Conservation (phyloP, 2,329 filamentous ascomycete species). For the Elsinoe ampelina region DNA sequence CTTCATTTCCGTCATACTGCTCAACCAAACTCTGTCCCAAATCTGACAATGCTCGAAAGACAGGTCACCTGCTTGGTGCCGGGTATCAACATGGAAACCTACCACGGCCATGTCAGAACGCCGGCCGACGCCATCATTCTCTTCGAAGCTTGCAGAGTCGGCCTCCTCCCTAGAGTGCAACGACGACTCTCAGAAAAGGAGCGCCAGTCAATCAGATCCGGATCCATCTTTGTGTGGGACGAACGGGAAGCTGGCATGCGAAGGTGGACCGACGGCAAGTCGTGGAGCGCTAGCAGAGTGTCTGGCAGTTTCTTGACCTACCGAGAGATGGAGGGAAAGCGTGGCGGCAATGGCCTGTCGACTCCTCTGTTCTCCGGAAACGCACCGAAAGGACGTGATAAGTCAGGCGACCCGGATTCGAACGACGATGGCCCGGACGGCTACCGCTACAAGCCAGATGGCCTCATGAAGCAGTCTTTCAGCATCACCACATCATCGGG, state of each 20-base stretch:
- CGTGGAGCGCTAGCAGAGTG: conserved; percentile 95
- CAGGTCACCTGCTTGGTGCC: conserved; percentile 13
- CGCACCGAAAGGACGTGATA: conserved; percentile 53
- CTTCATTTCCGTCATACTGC: not conserved
- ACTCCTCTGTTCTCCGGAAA: conserved; percentile 30
- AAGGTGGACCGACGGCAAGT: conserved; percentile 97
- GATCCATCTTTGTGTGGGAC: conserved; percentile 99
- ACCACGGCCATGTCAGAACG: conserved; percentile 89
- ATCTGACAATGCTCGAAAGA: conserved; percentile 14
- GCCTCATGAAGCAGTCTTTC: conserved; percentile 98
- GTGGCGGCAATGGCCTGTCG: conserved; percentile 64
- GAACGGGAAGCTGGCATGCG: conserved; percentile 97
- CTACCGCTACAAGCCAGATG: conserved; percentile 90
- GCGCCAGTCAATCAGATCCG: conserved; percentile 87
- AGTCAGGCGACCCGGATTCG: conserved; percentile 73
- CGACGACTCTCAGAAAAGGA: conserved; percentile 92
- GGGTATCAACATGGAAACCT: conserved; percentile 70
- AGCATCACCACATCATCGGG: conserved; percentile 88
- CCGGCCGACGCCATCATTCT: conserved; percentile 93
- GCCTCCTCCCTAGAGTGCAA: conserved; percentile 83
- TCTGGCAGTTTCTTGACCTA: conserved; percentile 97
- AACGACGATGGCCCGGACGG: conserved; percentile 72
- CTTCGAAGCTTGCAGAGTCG: conserved; percentile 92
- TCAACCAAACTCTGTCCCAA: not conserved
- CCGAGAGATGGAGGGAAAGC: conserved; percentile 97